Percentiles rank a stretch among this genome's conserved stretches.
phyloP scores from a whole-genome alignment of 805 yeast species.

The Wickerhamomyces tratensis region DNA sequence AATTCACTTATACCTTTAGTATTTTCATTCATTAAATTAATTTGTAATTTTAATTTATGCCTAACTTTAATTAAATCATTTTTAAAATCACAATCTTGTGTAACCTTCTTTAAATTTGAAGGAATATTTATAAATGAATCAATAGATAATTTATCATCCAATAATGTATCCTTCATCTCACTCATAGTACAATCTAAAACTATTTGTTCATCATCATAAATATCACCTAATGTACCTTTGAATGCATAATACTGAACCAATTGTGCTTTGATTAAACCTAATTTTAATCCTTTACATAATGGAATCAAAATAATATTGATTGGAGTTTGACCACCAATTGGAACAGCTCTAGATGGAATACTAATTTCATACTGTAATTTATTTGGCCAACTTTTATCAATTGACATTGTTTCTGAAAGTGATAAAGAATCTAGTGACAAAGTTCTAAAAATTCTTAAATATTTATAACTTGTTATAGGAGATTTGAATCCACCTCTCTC shows the following conservation, averaged over 20 bases:
- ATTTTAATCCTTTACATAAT: constrained; percentile 60
- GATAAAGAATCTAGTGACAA: constrained; percentile 65
- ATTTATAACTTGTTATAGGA: constrained; percentile 39
- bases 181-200: constrained; percentile 41
- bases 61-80: constrained; percentile 60
- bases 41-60: constrained; percentile 70
- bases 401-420: constrained; percentile 76
- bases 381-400: constrained; percentile 84
- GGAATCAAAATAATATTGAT: constrained; percentile 69
- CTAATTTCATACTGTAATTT: constrained; percentile 82
- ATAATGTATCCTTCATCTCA: constrained; percentile 30
- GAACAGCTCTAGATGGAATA: constrained; percentile 78
- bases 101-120: constrained; percentile 53
- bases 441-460: constrained; percentile 73
- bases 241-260: constrained; percentile 56
- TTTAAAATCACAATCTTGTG: constrained; percentile 74
- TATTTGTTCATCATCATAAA: constrained; percentile 50
- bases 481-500: constrained; percentile 52
- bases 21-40: constrained; percentile 61
- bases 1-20: constrained; percentile 73
- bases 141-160: constrained; percentile 54
- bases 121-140: constrained; percentile 56
- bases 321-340: constrained; percentile 71
- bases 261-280: constrained; percentile 59
- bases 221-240: constrained; percentile 45